Percentiles rank a stretch among this genome's conserved stretches.
Evolutionary conservation across 139 green algal species (phyloP).

Genomic region (Gonium pectorale): DNA sequence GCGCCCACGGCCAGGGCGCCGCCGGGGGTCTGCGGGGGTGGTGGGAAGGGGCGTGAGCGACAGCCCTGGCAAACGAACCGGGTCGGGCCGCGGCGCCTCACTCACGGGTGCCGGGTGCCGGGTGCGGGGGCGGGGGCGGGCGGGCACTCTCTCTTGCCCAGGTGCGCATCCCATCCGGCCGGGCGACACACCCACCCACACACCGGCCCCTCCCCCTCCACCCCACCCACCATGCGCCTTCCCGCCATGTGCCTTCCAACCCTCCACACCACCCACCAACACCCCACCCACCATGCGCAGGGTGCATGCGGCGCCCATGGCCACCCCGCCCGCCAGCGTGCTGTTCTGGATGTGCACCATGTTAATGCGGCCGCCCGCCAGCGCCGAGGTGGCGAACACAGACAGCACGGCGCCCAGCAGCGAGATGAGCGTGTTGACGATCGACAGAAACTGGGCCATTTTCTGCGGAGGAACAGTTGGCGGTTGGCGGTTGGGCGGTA

Average conservation of each 20-base stretch:
- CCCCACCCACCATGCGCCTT: no score
- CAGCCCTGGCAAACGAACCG: neutral
- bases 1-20: conserved; percentile 65
- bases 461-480: no score
- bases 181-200: no score
- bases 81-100: no score
- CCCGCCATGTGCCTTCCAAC: neutral
- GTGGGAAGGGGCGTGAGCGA: neutral
- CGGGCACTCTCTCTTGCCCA: no score
- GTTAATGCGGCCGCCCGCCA: conserved; percentile 34
- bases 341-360: conserved; percentile 68
- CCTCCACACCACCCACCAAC: no score
- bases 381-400: conserved; percentile 59
- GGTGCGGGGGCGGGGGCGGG: no score
- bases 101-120: no score
- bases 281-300: conserved; percentile 35
- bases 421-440: conserved; percentile 74
- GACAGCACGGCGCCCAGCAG: conserved; percentile 62
- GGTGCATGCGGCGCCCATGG: conserved; percentile 70
- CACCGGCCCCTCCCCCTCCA: no score
- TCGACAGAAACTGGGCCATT: conserved; percentile 57
- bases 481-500: neutral
- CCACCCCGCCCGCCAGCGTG: conserved; percentile 75
- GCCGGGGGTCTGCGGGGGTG: conserved; percentile 27
- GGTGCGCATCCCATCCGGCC: no score